phyloP scores from a whole-genome alignment of 2,329 filamentous ascomycete genomes.

The Fusarium sambucinum region DNA sequence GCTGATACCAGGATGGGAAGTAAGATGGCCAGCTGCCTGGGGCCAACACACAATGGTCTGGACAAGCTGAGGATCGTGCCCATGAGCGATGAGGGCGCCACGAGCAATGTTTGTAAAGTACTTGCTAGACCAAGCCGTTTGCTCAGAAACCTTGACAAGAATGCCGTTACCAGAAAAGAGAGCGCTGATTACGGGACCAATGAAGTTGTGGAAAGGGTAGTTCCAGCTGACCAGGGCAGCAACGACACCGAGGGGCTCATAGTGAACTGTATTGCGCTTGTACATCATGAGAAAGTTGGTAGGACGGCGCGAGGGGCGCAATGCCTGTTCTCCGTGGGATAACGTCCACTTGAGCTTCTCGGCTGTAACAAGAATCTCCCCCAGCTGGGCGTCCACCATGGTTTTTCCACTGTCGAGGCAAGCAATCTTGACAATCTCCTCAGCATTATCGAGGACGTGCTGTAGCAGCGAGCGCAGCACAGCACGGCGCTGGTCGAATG shows the following conservation, averaged over 20 bases:
- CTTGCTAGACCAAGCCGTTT: constrained; percentile 89
- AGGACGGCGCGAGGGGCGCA: constrained; percentile 78
- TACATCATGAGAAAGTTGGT: constrained; percentile 96
- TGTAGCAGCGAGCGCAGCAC: constrained; percentile 85
- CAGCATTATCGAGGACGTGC: constrained; percentile 89
- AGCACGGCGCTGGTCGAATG: constrained; percentile 79
- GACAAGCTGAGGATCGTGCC: constrained; percentile 83
- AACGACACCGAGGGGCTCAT: constrained; percentile 93
- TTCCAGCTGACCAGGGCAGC: constrained; percentile 97
- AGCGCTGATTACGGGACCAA: constrained; percentile 89
- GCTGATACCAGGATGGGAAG: constrained; percentile 83
- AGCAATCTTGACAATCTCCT: constrained; percentile 84
- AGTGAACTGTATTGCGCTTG: constrained; percentile 90
- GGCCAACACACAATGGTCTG: constrained; percentile 93
- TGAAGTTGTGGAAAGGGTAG: constrained; percentile 94
- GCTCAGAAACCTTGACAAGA: constrained; percentile 93
- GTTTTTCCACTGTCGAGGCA: constrained; percentile 97
- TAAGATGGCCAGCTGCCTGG: constrained; percentile 81
- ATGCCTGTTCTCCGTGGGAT: constrained; percentile 84
- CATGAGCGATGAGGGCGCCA: constrained; percentile 83
- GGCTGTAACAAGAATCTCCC: constrained; percentile 92
- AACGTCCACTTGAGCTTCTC: constrained; percentile 98
- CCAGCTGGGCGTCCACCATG: constrained; percentile 91
- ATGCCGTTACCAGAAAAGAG: constrained; percentile 93
- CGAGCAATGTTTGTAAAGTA: constrained; percentile 87